Conservation (phyloP, 768 basidiomycete genomes). For the Tricholomella constricta region DNA sequence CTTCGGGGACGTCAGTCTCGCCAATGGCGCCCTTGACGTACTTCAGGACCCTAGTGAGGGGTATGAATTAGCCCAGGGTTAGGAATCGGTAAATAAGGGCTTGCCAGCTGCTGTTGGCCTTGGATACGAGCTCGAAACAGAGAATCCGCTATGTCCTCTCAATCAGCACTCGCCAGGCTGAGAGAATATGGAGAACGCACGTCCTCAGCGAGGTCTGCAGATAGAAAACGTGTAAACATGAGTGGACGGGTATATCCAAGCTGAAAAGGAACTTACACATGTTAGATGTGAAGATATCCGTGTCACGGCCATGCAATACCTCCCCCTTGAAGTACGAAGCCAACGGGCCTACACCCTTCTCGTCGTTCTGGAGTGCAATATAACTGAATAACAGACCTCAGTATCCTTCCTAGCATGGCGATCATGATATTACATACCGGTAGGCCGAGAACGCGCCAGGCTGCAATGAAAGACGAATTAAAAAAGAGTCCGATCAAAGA, state of each 20-base stretch:
- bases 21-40: conserved; percentile 94
- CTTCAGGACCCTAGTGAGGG: conserved; percentile 77
- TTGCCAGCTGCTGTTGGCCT: conserved; percentile 77
- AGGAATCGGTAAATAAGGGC: conserved; percentile 14
- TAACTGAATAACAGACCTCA: conserved; percentile 44
- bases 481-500: not conserved
- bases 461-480: conserved; percentile 28
- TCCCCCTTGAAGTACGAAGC: conserved; percentile 99
- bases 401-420: conserved; percentile 6
- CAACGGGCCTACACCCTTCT: conserved; percentile 79
- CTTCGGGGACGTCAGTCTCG: conserved; percentile 93
- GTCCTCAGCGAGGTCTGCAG: conserved; percentile 84
- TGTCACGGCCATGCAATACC: conserved; percentile 76
- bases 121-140: conserved; percentile 80
- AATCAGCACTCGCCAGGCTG: conserved; percentile 18
- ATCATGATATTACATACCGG: conserved; percentile 37
- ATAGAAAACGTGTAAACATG: conserved; percentile 1
- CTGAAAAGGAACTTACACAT: conserved; percentile 67
- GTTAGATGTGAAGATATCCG: conserved; percentile 93
- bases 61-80: conserved; percentile 7
- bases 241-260: conserved; percentile 2
- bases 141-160: conserved; percentile 64
- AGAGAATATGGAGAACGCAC: conserved; percentile 40
- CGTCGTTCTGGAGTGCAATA: conserved; percentile 88
- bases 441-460: conserved; percentile 97